These are phyloP conservation scores for Scutellaria baicalensis DNA, from an alignment of 257 asterid genomes.

Conservation along the genomic window DNA sequence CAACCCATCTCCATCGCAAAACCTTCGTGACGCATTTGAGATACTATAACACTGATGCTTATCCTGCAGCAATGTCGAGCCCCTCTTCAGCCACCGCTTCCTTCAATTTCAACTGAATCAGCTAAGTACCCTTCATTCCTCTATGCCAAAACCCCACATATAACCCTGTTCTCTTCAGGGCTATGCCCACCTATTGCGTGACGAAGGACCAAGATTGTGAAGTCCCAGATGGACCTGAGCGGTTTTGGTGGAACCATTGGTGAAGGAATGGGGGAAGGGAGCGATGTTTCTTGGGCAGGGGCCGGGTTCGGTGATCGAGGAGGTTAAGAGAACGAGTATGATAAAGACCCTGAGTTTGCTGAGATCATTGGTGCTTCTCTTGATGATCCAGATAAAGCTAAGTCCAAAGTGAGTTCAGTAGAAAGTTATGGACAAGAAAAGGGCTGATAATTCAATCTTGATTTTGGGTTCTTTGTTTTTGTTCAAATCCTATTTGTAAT, in stretches of 20 bases:
- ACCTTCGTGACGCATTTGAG: not conserved
- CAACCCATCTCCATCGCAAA: not conserved
- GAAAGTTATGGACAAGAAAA: not conserved
- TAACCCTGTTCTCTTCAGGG: conserved; percentile 5
- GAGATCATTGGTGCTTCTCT: conserved; percentile 74
- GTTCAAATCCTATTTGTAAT: not conserved
- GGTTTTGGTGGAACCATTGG: conserved; percentile 23
- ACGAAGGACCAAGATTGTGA: conserved; percentile 22
- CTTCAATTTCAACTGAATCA: conserved; percentile 10
- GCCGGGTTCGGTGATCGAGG: conserved; percentile 37
- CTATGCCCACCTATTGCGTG: conserved; percentile 5
- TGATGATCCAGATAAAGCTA: conserved; percentile 82
- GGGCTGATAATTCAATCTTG: not conserved
- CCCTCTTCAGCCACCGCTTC: conserved; percentile 15
- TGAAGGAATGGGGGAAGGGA: conserved; percentile 28
- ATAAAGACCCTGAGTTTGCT: conserved; percentile 85
- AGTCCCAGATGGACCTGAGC: conserved; percentile 24
- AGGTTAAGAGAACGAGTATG: conserved; percentile 61
- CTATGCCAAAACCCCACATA: conserved; percentile 1
- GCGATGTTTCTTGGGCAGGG: conserved; percentile 27
- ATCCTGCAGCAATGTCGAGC: conserved; percentile 28
- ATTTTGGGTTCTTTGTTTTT: not conserved
- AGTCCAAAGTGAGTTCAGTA: conserved; percentile 50
- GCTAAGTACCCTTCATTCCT: conserved; percentile 12
- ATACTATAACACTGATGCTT: conserved; percentile 28